Base-by-base conservation (phyloP, 2,329 filamentous ascomycete genomes). In the Aspergillus calidoustus region DNA sequence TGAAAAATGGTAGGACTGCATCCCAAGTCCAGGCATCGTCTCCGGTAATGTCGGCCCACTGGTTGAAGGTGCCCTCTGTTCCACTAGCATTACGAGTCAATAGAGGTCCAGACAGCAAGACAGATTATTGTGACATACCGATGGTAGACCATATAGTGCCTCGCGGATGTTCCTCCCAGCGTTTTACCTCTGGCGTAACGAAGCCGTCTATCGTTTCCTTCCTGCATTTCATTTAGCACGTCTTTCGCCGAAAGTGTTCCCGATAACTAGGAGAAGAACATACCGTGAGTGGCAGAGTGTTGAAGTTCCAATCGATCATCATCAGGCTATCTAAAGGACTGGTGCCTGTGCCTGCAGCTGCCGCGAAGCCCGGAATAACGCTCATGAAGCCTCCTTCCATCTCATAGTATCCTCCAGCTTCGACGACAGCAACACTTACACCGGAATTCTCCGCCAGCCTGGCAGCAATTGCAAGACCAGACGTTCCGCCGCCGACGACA, bases 31-130 rank as follows among this genome's bases (percentile, higher is more conserved):
- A 63, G 7, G 54, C 48, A 17, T 9, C 13, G 30, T 79, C 74
- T 1, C 66, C 72, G 7, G 77, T 75, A 19, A 66, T 59, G 43
- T 77, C 69, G 0, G 76, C 74, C 76, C 76, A 79, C 52, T 62
- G 52, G 50, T 74, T 64, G 52, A 72, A 71, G 5, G 71, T 64
- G 3, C 65, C 71, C 11, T 64, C 63, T 1, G 73, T 77, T 2
- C 67, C 70, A 23, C 72, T 61, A 17, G 6, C 28, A 23, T 34
- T 15, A 7, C 47, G 46, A 47, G 47, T 53, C 9, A 53, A 41
- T 4, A 1, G 38, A 13, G 19, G 22, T 17, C 46, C 7, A 62
- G 61, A 50, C 69, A 62, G 34, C 30, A 41, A 63, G 38, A 72
- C 19, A 19, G 19, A 19, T 19, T 19, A 19, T 19, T 19, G 13